Conservation (phyloP, 2,329 filamentous ascomycete species). For the Colletotrichum limetticola region DNA sequence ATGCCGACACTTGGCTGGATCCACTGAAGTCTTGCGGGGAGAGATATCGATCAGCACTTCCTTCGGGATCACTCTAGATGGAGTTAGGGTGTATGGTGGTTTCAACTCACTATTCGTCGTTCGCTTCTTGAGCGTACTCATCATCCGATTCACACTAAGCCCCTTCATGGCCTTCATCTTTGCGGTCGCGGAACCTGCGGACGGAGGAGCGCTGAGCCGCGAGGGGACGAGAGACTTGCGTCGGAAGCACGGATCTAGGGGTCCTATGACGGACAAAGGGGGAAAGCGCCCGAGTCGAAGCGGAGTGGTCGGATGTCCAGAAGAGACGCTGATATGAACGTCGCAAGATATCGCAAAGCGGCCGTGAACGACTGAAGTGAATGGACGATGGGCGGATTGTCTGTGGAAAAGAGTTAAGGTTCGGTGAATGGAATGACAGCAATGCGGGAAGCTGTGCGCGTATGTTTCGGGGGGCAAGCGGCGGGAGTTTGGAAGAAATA, state of each 20-base stretch:
- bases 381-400: not conserved
- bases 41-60: constrained; percentile 28
- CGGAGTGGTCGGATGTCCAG: not conserved
- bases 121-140: constrained; percentile 64
- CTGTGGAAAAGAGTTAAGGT: constrained; percentile 3
- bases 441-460: constrained; percentile 1
- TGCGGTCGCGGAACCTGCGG: constrained; percentile 6
- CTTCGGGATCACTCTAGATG: constrained; percentile 4
- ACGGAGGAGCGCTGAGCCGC: not conserved
- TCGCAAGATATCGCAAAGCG: not conserved
- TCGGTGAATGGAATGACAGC: constrained; percentile 1
- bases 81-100: not conserved
- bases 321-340: not conserved
- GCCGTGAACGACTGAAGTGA: not conserved
- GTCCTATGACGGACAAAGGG: not conserved
- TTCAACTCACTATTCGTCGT: constrained; percentile 39
- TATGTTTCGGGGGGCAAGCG: not conserved
- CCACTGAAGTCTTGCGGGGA: constrained; percentile 33
- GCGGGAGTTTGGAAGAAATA: constrained; percentile 13
- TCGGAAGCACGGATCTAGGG: not conserved
- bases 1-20: constrained; percentile 28
- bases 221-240: not conserved
- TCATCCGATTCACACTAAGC: constrained; percentile 66
- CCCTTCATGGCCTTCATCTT: constrained; percentile 61
- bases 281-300: not conserved